Evolutionary conservation across 2,329 filamentous ascomycete genomes (phyloP).

Genomic region (Hirsutella thompsonii): DNA sequence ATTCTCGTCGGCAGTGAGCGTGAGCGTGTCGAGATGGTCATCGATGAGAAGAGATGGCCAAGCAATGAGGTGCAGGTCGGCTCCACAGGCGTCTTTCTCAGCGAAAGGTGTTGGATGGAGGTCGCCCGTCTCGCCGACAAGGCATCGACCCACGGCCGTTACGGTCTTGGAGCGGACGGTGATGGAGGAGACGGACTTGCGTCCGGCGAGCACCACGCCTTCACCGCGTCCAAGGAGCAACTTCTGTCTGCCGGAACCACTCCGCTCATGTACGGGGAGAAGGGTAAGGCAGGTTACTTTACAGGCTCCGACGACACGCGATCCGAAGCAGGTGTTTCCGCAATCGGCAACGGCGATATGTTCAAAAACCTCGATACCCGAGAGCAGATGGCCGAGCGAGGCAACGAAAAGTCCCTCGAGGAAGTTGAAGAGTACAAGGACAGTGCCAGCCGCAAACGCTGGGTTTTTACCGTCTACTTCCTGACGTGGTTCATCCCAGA

Average conservation of each 20-base stretch:
- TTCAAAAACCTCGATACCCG: constrained; percentile 93
- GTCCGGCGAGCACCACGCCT: constrained; percentile 41
- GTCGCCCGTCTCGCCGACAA: constrained; percentile 63
- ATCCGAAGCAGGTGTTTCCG: constrained; percentile 86
- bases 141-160: constrained; percentile 33
- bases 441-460: constrained; percentile 73
- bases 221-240: constrained; percentile 50
- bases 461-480: constrained; percentile 72
- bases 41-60: constrained; percentile 88
- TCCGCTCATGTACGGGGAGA: constrained; percentile 58
- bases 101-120: constrained; percentile 91
- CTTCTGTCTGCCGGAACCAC: constrained; percentile 38
- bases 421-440: constrained; percentile 79
- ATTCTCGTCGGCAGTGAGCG: constrained; percentile 83
- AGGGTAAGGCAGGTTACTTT: constrained; percentile 68
- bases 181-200: constrained; percentile 51
- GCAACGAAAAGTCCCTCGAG: constrained; percentile 77
- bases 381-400: constrained; percentile 89
- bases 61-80: constrained; percentile 82
- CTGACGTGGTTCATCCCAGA: constrained; percentile 85
- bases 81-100: constrained; percentile 87
- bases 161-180: constrained; percentile 35
- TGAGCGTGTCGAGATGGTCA: constrained; percentile 82
- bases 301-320: constrained; percentile 70
- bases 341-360: constrained; percentile 88